Evolutionary conservation across 768 basidiomycete genomes (phyloP).

Genomic region (Favolaschia claudopus): DNA sequence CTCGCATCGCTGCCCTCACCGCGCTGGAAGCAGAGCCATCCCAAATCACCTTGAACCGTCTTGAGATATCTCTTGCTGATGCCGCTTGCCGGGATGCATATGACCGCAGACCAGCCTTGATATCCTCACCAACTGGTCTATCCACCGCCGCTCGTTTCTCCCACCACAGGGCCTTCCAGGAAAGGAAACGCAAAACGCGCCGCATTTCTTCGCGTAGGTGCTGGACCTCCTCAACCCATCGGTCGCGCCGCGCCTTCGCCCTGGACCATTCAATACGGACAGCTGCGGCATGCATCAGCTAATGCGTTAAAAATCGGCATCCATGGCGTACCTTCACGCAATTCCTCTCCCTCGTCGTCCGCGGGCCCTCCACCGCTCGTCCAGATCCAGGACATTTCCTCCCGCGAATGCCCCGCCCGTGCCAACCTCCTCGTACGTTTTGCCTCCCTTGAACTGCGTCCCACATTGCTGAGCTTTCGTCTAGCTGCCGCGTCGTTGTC

Average conservation of each 20-base stretch:
- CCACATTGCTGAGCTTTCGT: too few relatives aligned
- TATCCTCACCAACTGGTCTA: background rate
- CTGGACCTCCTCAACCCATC: constrained; percentile 26
- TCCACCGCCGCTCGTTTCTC: background rate
- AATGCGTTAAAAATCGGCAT: background rate
- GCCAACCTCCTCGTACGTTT: too few relatives aligned
- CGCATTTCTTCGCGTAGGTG: constrained; percentile 25
- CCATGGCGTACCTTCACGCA: constrained; percentile 5
- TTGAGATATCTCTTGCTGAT: too few relatives aligned
- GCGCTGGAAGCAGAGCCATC: too few relatives aligned
- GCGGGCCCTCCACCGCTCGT: background rate
- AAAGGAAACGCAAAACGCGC: background rate
- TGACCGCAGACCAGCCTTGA: background rate
- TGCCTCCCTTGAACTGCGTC: too few relatives aligned
- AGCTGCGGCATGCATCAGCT: background rate
- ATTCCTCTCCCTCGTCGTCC: background rate
- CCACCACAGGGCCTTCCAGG: background rate
- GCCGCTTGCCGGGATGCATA: background rate
- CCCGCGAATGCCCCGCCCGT: too few relatives aligned
- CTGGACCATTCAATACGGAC: constrained; percentile 22
- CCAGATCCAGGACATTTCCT: constrained; percentile 23
- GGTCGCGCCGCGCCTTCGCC: background rate
- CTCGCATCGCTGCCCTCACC: too few relatives aligned
- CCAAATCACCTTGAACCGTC: too few relatives aligned
- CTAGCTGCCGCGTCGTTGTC: too few relatives aligned